Evolutionary conservation across 2,329 filamentous ascomycete species (phyloP), one percentile per base, ranked within the genome.

Genomic region (Talaromyces sp.): DNA sequence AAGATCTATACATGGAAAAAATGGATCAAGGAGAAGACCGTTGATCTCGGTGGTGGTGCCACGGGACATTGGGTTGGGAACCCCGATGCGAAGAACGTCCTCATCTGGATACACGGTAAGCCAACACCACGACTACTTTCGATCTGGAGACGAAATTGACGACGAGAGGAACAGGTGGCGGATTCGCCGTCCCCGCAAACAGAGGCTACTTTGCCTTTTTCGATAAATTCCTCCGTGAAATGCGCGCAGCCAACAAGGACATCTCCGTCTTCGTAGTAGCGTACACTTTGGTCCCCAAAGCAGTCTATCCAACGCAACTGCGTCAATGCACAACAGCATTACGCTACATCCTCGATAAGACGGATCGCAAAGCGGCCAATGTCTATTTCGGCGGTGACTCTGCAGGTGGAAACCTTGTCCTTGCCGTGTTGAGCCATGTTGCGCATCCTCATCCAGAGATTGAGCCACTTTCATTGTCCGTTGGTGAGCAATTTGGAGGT

Each of bases 371-470:
- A 5, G 72, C 76, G 1, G 67, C 68, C 1, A 72, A 73, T 12
- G 69, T 80, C 58, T 70, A 77, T 39, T 69, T 80, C 2, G 78
- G 73, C 46, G 78, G 78, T n/a, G 78, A 80, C 63, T 79, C 77
- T 0, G 78, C 78, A 0, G 78, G 78, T 12, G 78, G 75, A 0
- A 80, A 80, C 44, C 72, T 80, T 7, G 74, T 73, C 33, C 66
- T 74, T 33, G 73, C 71, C 8, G 70, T 79, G 1, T 69, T 79
- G 25, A 76, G 75, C 8, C 77, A 79, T 62, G 60, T 77, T 18
- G 71, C 76, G 0, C 86, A 88, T 68, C 84, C 86, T 0, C 85
- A 87, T 64, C 78, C 83, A 0, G 76, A 81, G 1, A 78, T 86
- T 46, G 70, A 77, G 0, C 71, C 74, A 0, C 63, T 86, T 14